Evolutionary conservation across 1,139 yeast genomes (phyloP).

Genomic region (Candida sp.): DNA sequence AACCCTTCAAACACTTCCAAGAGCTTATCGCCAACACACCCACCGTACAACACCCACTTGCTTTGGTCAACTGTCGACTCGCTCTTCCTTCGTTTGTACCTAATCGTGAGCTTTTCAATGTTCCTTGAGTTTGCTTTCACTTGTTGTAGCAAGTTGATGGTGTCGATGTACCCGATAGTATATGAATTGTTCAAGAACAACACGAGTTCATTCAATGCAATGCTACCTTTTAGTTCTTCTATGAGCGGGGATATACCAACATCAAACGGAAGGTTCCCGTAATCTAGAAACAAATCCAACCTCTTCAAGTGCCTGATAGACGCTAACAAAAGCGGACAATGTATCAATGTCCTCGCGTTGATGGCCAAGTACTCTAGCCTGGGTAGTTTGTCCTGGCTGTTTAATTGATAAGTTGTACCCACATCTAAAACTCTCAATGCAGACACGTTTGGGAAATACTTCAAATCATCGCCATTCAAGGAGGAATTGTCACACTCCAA

Average conservation of each 20-base stretch:
- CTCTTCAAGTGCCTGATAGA: constrained; percentile 18
- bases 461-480: constrained; percentile 19
- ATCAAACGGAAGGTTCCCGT: constrained; percentile 18
- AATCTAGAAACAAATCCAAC: constrained; percentile 30
- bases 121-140: constrained; percentile 9
- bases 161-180: constrained; percentile 13
- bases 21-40: constrained; percentile 12
- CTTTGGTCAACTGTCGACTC: constrained; percentile 7
- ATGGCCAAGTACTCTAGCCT: constrained; percentile 20
- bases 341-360: constrained; percentile 21
- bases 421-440: constrained; percentile 26
- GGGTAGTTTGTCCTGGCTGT: constrained; percentile 1
- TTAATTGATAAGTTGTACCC: constrained; percentile 4
- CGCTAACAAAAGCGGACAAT: constrained; percentile 5
- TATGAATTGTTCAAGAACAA: constrained; percentile 12
- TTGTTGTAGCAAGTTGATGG: constrained; percentile 18
- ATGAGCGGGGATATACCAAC: constrained; percentile 7
- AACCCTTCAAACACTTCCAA: constrained; percentile 11
- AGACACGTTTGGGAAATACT: constrained; percentile 21
- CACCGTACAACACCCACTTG: constrained; percentile 13
- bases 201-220: constrained; percentile 8
- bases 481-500: constrained; percentile 30
- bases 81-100: constrained; percentile 18
- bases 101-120: constrained; percentile 17
- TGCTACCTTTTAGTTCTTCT: neutral